A percentile compares a stretch with the other conserved stretches of the same genome.
Conservation (phyloP, 2,329 filamentous ascomycete species). For the Exophiala spinifera region DNA sequence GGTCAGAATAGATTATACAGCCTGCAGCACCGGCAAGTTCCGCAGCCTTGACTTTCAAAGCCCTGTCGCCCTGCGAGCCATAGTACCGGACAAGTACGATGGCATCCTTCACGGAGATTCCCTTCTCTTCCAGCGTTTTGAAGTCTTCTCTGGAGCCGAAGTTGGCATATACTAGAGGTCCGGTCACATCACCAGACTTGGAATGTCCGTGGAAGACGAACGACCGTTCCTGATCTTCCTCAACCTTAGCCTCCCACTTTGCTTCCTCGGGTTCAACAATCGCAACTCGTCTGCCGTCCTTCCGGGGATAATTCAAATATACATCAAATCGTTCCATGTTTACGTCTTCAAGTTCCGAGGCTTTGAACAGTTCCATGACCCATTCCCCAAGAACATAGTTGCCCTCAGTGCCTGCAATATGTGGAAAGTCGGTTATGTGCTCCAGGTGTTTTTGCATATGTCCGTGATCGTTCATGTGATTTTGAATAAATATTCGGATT, state of each 20-base stretch:
- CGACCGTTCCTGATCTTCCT: constrained; percentile 76
- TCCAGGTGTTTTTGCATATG: constrained; percentile 69
- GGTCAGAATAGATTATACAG: constrained; percentile 90
- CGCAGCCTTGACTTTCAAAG: constrained; percentile 84
- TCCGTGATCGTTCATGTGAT: constrained; percentile 62
- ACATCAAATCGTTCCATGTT: constrained; percentile 76
- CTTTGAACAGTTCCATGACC: constrained; percentile 72
- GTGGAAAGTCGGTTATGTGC: constrained; percentile 79
- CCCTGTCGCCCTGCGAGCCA: constrained; percentile 68
- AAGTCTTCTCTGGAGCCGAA: constrained; percentile 87
- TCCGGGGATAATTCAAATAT: constrained; percentile 86
- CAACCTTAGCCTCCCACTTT: constrained; percentile 75
- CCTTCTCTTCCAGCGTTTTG: constrained; percentile 64
- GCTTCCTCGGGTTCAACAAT: constrained; percentile 69
- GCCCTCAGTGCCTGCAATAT: constrained; percentile 91
- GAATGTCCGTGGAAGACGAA: constrained; percentile 85
- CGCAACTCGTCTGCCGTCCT: constrained; percentile 73
- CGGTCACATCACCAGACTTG: constrained; percentile 78
- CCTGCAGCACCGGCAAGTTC: constrained; percentile 81
- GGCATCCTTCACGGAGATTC: constrained; percentile 70
- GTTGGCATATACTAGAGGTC: constrained; percentile 87
- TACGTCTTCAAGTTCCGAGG: constrained; percentile 71
- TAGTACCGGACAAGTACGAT: constrained; percentile 82
- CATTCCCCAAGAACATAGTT: constrained; percentile 83
- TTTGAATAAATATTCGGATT: constrained; percentile 71